Conservation (phyloP, 352 stramenopile genomes). For the Pythium brachiatum region DNA sequence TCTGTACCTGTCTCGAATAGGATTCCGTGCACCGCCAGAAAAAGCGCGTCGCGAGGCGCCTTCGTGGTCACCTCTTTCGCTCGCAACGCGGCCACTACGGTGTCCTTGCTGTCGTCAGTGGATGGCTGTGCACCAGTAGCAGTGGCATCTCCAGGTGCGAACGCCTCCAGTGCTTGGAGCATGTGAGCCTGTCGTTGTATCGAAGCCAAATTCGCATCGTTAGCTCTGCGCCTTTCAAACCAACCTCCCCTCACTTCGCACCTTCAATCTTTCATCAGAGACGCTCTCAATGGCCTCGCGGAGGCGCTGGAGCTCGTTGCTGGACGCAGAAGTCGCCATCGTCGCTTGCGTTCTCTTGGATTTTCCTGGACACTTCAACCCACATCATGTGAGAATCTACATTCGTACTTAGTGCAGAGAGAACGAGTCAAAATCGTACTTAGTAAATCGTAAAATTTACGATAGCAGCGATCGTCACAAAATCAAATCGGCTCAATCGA, state of each 20-base stretch:
- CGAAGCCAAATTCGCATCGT: background rate
- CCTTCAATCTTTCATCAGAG: conserved; percentile 18
- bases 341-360: background rate
- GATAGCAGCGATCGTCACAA: background rate
- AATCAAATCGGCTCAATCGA: background rate
- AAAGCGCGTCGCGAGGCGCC: conserved; percentile 57
- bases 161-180: conserved; percentile 52
- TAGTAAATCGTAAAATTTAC: conserved; percentile 6
- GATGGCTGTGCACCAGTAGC: conserved; percentile 1
- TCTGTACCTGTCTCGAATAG: conserved; percentile 62
- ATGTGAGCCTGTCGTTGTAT: conserved; percentile 56
- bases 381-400: background rate
- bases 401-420: conserved; percentile 15
- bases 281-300: conserved; percentile 21
- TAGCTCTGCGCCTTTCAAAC: background rate
- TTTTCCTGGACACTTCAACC: conserved; percentile 20
- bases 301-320: conserved; percentile 16
- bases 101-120: conserved; percentile 40
- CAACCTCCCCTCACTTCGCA: background rate
- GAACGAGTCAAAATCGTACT: conserved; percentile 6
- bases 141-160: conserved; percentile 20
- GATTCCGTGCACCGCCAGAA: conserved; percentile 67
- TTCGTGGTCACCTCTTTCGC: conserved; percentile 46
- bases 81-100: conserved; percentile 39
- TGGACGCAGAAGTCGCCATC: conserved; percentile 9